phyloP scores from a whole-genome alignment of 164 flowering plant species.

The Vitis riparia region DNA sequence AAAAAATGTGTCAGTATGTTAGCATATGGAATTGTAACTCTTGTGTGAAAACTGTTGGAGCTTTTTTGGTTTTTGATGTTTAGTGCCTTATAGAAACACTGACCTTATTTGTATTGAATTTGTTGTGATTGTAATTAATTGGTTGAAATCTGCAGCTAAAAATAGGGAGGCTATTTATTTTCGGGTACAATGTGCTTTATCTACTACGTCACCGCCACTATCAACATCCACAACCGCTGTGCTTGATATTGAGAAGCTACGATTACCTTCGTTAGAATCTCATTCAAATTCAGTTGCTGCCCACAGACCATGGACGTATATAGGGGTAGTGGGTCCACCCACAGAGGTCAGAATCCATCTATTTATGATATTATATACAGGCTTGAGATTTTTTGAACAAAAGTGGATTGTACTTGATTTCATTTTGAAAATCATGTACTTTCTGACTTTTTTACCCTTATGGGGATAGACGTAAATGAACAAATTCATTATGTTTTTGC shows the following conservation, averaged over 20 bases:
- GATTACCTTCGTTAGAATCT: constrained; percentile 53
- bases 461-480: too few species aligned
- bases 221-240: constrained; percentile 35
- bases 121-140: constrained; percentile 5
- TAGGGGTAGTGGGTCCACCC: constrained; percentile 45
- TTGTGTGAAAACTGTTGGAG: not conserved
- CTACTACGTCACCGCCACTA: constrained; percentile 42
- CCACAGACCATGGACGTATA: constrained; percentile 54
- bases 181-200: constrained; percentile 56
- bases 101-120: not conserved
- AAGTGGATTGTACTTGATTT: not conserved
- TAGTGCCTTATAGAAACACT: not conserved
- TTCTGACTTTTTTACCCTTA: not conserved
- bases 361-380: not conserved
- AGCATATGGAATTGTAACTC: not conserved
- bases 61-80: not conserved
- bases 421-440: not conserved
- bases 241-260: constrained; percentile 61
- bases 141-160: constrained; percentile 44
- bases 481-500: too few species aligned
- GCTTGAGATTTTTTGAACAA: not conserved
- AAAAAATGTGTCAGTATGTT: too few species aligned
- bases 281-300: constrained; percentile 40
- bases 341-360: constrained; percentile 47
- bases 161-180: constrained; percentile 38